Evolutionary conservation across 2,329 filamentous ascomycete genomes (phyloP).

Genomic region (Didymella glomerata): DNA sequence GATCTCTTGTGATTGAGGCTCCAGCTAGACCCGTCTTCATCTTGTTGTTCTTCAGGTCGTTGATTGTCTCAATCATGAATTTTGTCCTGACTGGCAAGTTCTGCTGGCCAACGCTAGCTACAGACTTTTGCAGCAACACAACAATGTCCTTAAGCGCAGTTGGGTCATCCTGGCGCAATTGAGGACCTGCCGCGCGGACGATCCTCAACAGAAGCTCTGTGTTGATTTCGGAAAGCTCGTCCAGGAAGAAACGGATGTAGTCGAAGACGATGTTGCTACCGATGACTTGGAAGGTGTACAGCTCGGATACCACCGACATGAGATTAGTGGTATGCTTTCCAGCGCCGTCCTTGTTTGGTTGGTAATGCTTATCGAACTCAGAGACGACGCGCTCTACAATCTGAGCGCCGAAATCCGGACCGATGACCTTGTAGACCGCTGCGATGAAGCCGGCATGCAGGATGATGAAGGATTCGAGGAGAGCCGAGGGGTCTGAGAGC

Average conservation of each 20-base stretch:
- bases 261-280: slow-evolving; percentile 87
- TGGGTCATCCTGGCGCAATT: slow-evolving; percentile 88
- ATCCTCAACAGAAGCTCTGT: slow-evolving; percentile 88
- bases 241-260: slow-evolving; percentile 81
- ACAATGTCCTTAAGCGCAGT: slow-evolving; percentile 90
- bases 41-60: slow-evolving; percentile 92
- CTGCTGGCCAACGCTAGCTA: slow-evolving; percentile 71
- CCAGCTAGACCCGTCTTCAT: slow-evolving; percentile 77
- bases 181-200: slow-evolving; percentile 79
- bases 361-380: slow-evolving; percentile 74
- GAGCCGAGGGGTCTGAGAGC: slow-evolving; percentile 76
- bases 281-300: slow-evolving; percentile 92
- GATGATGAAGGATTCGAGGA: slow-evolving; percentile 90
- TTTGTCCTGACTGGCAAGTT: slow-evolving; percentile 86
- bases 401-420: slow-evolving; percentile 88
- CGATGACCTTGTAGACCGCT: slow-evolving; percentile 85
- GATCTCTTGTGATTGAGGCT: slow-evolving; percentile 77
- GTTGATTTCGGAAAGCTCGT: slow-evolving; percentile 80
- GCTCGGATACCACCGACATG: slow-evolving; percentile 80
- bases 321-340: slow-evolving; percentile 75
- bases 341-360: slow-evolving; percentile 48
- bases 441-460: slow-evolving; percentile 89
- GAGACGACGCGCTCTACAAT: slow-evolving; percentile 80
- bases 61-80: slow-evolving; percentile 98
- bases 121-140: slow-evolving; percentile 75